These are phyloP conservation scores for Sphenostylis stenocarpa DNA, from an alignment of 306 rosid genomes.

Conservation along the genomic window DNA sequence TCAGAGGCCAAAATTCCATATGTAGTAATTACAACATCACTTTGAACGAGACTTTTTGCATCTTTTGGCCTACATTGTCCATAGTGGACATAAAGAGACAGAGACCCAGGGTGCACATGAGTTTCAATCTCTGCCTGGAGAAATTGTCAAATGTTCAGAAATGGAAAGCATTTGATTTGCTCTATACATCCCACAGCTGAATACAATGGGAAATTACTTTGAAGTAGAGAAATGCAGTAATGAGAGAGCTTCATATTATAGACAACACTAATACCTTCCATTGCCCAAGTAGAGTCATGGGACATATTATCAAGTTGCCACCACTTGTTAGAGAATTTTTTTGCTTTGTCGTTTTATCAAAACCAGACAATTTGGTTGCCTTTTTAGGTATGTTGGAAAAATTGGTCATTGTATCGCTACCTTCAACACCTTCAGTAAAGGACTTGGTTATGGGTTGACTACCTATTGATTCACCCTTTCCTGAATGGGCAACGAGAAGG, in stretches of 20 bases:
- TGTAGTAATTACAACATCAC: slow-evolving; percentile 83
- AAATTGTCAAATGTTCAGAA: slow-evolving; percentile 41
- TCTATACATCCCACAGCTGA: slow-evolving; percentile 3
- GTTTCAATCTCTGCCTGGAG: slow-evolving; percentile 91
- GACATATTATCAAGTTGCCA: slow-evolving; percentile 83
- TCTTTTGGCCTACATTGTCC: slow-evolving; percentile 92
- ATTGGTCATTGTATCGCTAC: slow-evolving; percentile 34
- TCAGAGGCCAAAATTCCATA: slow-evolving; percentile 91
- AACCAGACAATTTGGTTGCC: slow-evolving; percentile 57
- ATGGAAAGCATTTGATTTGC: background rate
- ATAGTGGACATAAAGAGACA: slow-evolving; percentile 80
- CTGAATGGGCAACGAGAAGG: slow-evolving; percentile 74
- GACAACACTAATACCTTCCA: slow-evolving; percentile 73
- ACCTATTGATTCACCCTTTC: slow-evolving; percentile 55
- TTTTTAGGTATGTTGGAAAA: slow-evolving; percentile 46
- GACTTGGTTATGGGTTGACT: slow-evolving; percentile 46
- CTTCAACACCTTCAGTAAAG: slow-evolving; percentile 49
- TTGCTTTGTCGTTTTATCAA: slow-evolving; percentile 64
- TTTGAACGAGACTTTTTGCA: slow-evolving; percentile 70
- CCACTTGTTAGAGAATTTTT: slow-evolving; percentile 58
- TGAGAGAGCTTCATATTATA: slow-evolving; percentile 13
- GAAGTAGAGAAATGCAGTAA: slow-evolving; percentile 28
- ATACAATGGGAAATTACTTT: slow-evolving; percentile 17
- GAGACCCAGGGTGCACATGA: slow-evolving; percentile 73
- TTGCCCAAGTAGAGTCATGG: slow-evolving; percentile 92